A percentile compares a stretch with the other conserved stretches of the same genome.
These are phyloP conservation scores for Phytophthora palmivora DNA, from an alignment of 352 stramenopile species.

Conservation along the genomic window DNA sequence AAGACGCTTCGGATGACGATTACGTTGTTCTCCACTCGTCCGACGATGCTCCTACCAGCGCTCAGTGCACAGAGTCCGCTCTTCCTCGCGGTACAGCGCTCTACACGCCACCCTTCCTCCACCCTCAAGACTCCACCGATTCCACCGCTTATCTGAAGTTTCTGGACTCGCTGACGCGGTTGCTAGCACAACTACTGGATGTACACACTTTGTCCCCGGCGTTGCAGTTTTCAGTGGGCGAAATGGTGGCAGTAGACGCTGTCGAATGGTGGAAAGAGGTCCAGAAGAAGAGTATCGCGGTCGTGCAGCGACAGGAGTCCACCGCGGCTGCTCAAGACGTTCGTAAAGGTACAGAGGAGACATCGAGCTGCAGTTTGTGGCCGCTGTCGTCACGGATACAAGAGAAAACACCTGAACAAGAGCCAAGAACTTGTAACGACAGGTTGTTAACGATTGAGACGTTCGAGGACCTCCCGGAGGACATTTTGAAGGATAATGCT, in stretches of 20 bases:
- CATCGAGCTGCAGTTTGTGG: slow-evolving; percentile 16
- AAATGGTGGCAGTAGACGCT: slow-evolving; percentile 42
- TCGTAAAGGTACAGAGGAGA: slow-evolving; percentile 2
- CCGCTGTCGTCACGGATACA: slow-evolving; percentile 13
- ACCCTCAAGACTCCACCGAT: not conserved
- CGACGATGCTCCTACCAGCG: not conserved
- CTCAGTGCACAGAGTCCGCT: not conserved
- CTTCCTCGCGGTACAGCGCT: not conserved
- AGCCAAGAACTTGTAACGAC: not conserved
- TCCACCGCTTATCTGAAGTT: slow-evolving; percentile 36
- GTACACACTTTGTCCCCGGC: slow-evolving; percentile 49
- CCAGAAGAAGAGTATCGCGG: slow-evolving; percentile 35
- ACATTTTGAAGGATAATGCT: slow-evolving; percentile 6
- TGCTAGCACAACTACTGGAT: slow-evolving; percentile 43
- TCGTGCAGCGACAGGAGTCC: slow-evolving; percentile 15
- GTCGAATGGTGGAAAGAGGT: slow-evolving; percentile 55
- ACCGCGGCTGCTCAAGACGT: not conserved
- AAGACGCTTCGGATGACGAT: not conserved
- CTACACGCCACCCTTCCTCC: not conserved
- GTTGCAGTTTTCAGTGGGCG: slow-evolving; percentile 39
- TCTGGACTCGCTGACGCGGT: slow-evolving; percentile 36
- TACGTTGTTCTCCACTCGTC: not conserved
- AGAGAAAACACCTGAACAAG: not conserved
- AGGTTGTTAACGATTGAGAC: slow-evolving; percentile 9
- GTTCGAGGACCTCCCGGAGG: slow-evolving; percentile 24